These are phyloP conservation scores for Thozetella sp. DNA, from an alignment of 495 filamentous ascomycete species.

Conservation along the genomic window DNA sequence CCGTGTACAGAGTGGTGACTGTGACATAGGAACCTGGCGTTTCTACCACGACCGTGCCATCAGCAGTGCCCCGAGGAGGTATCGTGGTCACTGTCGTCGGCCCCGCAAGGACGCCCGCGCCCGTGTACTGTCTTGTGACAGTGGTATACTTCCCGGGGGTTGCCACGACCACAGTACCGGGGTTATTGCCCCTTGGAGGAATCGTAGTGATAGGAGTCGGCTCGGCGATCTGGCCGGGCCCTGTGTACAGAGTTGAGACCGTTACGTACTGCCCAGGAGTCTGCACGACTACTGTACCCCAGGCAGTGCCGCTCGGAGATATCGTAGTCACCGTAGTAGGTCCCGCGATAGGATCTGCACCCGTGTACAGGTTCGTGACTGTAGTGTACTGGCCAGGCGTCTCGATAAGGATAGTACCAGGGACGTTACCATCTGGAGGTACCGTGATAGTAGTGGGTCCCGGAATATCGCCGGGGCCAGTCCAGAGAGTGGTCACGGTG, in stretches of 20 bases:
- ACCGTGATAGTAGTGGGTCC: not conserved
- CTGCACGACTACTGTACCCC: not conserved
- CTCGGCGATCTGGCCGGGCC: not conserved
- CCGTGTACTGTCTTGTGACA: not conserved
- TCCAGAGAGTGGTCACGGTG: not conserved
- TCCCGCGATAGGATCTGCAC: not conserved
- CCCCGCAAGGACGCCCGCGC: not conserved
- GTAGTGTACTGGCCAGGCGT: not conserved
- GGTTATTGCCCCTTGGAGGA: not conserved
- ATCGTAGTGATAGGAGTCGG: not conserved
- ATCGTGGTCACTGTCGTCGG: not conserved
- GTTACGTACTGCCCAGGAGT: not conserved
- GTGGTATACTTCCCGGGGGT: not conserved
- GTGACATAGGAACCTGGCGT: not conserved
- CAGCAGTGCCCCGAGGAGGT: not conserved
- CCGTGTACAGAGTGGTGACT: not conserved
- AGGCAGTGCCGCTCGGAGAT: not conserved
- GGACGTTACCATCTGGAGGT: not conserved
- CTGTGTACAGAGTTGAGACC: not conserved
- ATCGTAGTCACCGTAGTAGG: not conserved
- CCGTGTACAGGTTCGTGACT: not conserved
- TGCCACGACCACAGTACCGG: not conserved
- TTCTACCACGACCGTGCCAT: not conserved
- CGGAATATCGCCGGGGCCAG: not conserved
- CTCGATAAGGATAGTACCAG: not conserved